phyloP scores from a whole-genome alignment of 176 grass and related monocot genomes.

The Eleusine indica region DNA sequence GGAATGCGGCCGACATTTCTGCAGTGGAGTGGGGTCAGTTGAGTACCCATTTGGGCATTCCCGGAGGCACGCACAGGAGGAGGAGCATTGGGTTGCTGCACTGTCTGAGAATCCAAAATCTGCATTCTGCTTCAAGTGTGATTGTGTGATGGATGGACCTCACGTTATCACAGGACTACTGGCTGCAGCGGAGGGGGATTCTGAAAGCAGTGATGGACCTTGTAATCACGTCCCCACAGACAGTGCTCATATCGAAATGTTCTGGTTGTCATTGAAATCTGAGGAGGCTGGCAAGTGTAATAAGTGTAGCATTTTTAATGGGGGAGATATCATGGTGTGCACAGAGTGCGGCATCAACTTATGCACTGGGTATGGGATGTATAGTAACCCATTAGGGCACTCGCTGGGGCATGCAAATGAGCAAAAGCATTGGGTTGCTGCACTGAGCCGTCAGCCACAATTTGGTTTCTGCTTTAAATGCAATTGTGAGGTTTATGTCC shows the following conservation, averaged over 20 bases:
- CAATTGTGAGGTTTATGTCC: neutral
- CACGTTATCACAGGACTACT: neutral
- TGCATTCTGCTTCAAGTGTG: conserved; percentile 32
- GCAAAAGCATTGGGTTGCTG: conserved; percentile 9
- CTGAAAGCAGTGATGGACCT: neutral
- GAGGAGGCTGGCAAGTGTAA: too few species aligned
- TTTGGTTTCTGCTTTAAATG: too few species aligned
- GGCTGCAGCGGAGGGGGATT: neutral
- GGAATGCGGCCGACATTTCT: neutral
- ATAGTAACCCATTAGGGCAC: conserved; percentile 8
- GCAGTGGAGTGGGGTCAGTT: conserved; percentile 14
- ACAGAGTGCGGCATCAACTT: too few species aligned
- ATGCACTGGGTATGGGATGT: too few species aligned
- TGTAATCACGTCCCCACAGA: too few species aligned
- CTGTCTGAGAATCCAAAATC: neutral
- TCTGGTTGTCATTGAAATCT: too few species aligned
- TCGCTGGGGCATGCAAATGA: neutral
- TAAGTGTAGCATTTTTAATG: too few species aligned
- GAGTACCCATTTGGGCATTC: conserved; percentile 13
- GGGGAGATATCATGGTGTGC: too few species aligned
- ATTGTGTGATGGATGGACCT: neutral
- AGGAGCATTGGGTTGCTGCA: neutral
- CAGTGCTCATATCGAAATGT: too few species aligned
- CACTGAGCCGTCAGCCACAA: too few species aligned
- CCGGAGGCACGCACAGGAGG: neutral